phyloP scores from a whole-genome alignment of 1,284 basidiomycete species.

The Nidula niveotomentosa region DNA sequence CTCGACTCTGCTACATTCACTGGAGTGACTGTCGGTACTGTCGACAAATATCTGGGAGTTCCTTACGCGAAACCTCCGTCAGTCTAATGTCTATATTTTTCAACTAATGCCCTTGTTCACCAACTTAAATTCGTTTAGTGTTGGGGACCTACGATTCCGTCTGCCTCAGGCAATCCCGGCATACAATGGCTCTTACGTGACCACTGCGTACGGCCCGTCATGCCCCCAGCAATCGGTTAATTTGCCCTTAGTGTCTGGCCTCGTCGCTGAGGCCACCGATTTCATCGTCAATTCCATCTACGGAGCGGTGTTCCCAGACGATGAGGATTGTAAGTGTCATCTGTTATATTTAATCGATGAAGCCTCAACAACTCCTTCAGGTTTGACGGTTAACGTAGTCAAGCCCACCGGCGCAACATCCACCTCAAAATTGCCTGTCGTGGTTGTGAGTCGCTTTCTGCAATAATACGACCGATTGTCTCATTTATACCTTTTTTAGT shows the following conservation, averaged over 20 bases:
- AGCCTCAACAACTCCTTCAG: conserved; percentile 19
- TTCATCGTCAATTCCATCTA: conserved; percentile 33
- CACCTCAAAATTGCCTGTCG: conserved; percentile 48
- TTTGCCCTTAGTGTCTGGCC: conserved; percentile 29
- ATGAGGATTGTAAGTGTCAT: conserved; percentile 45
- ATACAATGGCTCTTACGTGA: conserved; percentile 33
- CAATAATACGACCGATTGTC: not conserved
- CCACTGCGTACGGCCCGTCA: conserved; percentile 37
- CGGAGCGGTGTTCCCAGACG: conserved; percentile 29
- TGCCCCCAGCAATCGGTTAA: conserved; percentile 45
- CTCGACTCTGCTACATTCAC: conserved; percentile 27
- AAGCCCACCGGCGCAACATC: conserved; percentile 38
- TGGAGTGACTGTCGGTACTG: conserved; percentile 25
- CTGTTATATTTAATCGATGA: not conserved
- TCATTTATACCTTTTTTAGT: conserved; percentile 26
- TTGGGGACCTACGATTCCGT: conserved; percentile 44
- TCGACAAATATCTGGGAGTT: conserved; percentile 44
- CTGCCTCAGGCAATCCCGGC: conserved; percentile 37
- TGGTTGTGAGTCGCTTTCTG: conserved; percentile 37
- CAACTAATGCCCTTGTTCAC: not conserved
- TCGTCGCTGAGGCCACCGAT: conserved; percentile 32
- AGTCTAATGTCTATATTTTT: conserved; percentile 8
- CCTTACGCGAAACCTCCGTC: conserved; percentile 48
- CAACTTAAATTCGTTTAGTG: conserved; percentile 14
- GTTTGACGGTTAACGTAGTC: conserved; percentile 58